These are phyloP conservation scores for Epichloe hybrida DNA, from an alignment of 2,329 filamentous ascomycete species.

Conservation along the genomic window DNA sequence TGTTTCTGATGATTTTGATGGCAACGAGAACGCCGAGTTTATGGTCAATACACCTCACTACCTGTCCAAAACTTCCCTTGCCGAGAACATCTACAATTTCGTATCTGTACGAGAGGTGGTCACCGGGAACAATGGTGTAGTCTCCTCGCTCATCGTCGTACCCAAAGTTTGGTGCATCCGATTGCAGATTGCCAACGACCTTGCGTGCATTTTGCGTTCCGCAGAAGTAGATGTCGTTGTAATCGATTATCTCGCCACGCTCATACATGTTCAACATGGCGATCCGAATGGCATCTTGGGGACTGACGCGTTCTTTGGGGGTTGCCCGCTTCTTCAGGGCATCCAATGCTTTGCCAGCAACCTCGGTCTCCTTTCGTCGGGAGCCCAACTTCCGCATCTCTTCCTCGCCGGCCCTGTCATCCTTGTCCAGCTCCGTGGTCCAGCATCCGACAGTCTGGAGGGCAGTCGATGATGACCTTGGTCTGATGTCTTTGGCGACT, in stretches of 20 bases:
- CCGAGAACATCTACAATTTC: conserved; percentile 93
- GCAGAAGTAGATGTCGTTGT: conserved; percentile 88
- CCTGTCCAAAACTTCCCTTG: conserved; percentile 96
- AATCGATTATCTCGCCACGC: conserved; percentile 91
- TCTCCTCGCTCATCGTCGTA: conserved; percentile 97
- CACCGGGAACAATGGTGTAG: conserved; percentile 84
- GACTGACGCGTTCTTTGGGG: conserved; percentile 71
- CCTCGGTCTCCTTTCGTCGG: conserved; percentile 83
- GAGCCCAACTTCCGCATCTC: conserved; percentile 85
- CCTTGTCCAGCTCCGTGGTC: conserved; percentile 62
- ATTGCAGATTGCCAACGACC: conserved; percentile 73
- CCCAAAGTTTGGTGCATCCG: conserved; percentile 79
- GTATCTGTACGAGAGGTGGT: conserved; percentile 90
- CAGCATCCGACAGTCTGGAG: conserved; percentile 34
- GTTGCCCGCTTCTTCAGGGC: conserved; percentile 72
- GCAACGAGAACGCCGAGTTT: conserved; percentile 86
- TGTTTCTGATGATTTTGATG: conserved; percentile 97
- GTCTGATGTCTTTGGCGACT: conserved; percentile 45
- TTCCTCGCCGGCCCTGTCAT: conserved; percentile 77
- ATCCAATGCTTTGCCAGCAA: conserved; percentile 78
- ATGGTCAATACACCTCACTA: conserved; percentile 93
- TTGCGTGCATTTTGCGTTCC: conserved; percentile 85
- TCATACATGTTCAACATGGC: conserved; percentile 92
- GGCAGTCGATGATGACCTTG: conserved; percentile 40
- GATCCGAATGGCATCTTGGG: conserved; percentile 72